A percentile compares a stretch with the other conserved stretches of the same genome.
phyloP scores from a whole-genome alignment of 1,284 basidiomycete species.

The Phlebopus sp. region DNA sequence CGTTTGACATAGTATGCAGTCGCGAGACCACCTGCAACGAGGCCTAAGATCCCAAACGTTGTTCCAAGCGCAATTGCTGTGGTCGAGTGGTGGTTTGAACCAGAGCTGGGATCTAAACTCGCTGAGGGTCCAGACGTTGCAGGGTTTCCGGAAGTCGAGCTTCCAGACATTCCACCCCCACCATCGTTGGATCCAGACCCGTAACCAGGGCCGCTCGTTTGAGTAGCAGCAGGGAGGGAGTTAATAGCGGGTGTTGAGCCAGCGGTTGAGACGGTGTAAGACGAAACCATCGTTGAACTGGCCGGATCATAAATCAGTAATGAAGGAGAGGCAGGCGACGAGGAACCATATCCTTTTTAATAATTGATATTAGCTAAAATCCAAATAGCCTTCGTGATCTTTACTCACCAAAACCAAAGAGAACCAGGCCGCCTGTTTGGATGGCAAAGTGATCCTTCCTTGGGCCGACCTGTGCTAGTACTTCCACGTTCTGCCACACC shows the following conservation, averaged over 20 bases:
- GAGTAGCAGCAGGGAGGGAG: conserved; percentile 25
- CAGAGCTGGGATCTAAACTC: conserved; percentile 11
- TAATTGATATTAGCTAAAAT: conserved; percentile 6
- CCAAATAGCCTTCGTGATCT: background rate
- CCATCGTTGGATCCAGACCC: conserved; percentile 13
- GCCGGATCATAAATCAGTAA: conserved; percentile 54
- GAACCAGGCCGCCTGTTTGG: conserved; percentile 54
- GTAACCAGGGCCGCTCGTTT: conserved; percentile 16
- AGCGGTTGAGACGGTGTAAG: conserved; percentile 32
- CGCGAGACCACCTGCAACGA: conserved; percentile 41
- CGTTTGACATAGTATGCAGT: conserved; percentile 42
- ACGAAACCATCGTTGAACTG: conserved; percentile 26
- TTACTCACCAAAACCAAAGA: conserved; percentile 77
- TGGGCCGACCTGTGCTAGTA: conserved; percentile 55
- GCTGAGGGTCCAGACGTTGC: conserved; percentile 10
- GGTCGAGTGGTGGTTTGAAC: conserved; percentile 22
- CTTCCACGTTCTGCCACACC: conserved; percentile 53
- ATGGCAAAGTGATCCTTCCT: conserved; percentile 75
- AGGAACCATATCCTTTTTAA: conserved; percentile 56
- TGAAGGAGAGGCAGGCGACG: conserved; percentile 41
- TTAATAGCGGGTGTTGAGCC: conserved; percentile 23
- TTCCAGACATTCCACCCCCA: background rate
- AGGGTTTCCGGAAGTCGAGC: conserved; percentile 1
- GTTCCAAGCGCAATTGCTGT: conserved; percentile 57
- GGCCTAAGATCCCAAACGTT: conserved; percentile 52